A percentile compares a stretch with the other conserved stretches of the same genome.
Conservation (phyloP, 345 rosid genomes). For the Citropsis articulata region DNA sequence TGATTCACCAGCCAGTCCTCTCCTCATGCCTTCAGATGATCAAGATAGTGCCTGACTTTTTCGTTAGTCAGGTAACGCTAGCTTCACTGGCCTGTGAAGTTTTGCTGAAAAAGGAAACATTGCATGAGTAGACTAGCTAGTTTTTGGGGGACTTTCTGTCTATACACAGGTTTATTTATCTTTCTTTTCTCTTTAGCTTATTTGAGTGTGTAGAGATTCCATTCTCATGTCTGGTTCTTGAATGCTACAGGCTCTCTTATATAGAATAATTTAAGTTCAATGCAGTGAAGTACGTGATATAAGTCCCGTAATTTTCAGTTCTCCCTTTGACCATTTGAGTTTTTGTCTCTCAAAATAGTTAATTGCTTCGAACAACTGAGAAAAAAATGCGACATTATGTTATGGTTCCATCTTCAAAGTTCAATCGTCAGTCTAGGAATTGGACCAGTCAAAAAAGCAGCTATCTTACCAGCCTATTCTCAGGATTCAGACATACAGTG, state of each 20-base stretch:
- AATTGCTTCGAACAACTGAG: background rate
- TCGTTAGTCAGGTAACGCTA: background rate
- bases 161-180: background rate
- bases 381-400: background rate
- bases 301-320: background rate
- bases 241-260: background rate
- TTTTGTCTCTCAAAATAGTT: too few species aligned
- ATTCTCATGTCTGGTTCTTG: background rate
- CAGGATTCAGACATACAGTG: too few species aligned
- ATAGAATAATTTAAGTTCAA: background rate
- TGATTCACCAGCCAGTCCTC: conserved; percentile 10
- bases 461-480: too few species aligned
- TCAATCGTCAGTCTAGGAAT: too few species aligned
- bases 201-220: background rate
- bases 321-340: background rate
- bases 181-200: background rate
- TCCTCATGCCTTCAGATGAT: background rate
- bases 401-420: background rate
- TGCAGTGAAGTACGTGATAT: background rate
- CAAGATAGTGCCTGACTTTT: background rate
- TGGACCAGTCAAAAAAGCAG: too few species aligned
- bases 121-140: background rate
- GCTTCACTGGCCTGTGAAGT: background rate
- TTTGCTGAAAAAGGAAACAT: too few species aligned
- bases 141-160: background rate